These are phyloP conservation scores for Viola pubescens DNA, from an alignment of 441 rosid genomes.

Conservation along the genomic window DNA sequence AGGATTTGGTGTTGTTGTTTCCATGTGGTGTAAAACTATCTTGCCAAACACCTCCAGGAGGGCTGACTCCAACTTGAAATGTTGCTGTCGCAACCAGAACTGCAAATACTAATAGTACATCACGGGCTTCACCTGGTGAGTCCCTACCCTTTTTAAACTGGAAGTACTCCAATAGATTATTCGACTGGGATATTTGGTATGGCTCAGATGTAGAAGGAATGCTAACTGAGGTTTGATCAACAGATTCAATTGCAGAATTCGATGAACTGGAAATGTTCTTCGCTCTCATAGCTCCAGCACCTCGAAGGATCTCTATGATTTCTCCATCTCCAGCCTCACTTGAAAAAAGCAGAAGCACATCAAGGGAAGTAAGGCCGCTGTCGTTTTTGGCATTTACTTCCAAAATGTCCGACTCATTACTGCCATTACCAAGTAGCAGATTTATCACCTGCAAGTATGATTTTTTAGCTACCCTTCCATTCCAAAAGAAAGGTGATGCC, in stretches of 20 bases:
- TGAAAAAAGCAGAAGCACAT: slow-evolving; percentile 11
- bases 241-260: neutral
- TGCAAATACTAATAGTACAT: neutral
- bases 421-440: neutral
- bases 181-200: slow-evolving; percentile 10
- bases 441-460: neutral
- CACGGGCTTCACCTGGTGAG: slow-evolving; percentile 32
- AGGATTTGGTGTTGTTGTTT: slow-evolving; percentile 21
- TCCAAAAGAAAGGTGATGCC: neutral
- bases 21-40: slow-evolving; percentile 17
- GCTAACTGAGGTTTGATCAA: neutral
- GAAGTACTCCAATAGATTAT: slow-evolving; percentile 33
- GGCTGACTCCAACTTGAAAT: slow-evolving; percentile 8
- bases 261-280: neutral
- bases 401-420: neutral
- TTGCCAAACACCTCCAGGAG: slow-evolving; percentile 49
- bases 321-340: slow-evolving; percentile 11
- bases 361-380: slow-evolving; percentile 6
- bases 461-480: neutral
- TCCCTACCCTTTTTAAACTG: slow-evolving; percentile 41
- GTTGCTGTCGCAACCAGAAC: slow-evolving; percentile 12
- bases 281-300: slow-evolving; percentile 12
- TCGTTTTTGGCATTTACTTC: slow-evolving; percentile 10
- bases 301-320: slow-evolving; percentile 4
- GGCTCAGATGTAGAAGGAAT: slow-evolving; percentile 16